Evolutionary conservation across 2,329 filamentous ascomycete species (phyloP), one percentile per base, ranked within the genome.

Genomic region (Phialocephala sp.): DNA sequence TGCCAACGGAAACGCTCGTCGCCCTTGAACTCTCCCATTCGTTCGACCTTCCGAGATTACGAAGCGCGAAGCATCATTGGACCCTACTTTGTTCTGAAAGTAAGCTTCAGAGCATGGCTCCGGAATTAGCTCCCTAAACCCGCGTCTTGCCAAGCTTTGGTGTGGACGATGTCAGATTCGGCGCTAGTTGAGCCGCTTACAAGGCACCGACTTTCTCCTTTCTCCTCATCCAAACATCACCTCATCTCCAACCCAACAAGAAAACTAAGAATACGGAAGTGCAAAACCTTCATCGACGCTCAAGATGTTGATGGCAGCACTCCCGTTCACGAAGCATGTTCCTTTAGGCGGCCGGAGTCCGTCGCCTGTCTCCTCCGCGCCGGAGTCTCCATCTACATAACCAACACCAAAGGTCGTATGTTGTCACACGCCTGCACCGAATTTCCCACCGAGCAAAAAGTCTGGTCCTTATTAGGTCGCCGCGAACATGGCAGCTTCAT

Each of bases 331-430:
- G 50, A 54, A 35, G 50, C 24, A 5, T 54, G 50, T 18, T 35
- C n/a, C 1, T 54, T 22, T 27, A 22, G 50, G 15, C 22, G 27
- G 5, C 50, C 24, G 2, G 50, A 54, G 4, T 54, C 24, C 4
- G 50, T 54, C 12, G 27, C 32, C 24, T 27, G 24, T n/a, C 50
- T 54, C 22, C 47, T 52, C 14, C 22, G 18, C 6, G 24, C 24
- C 11, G 66, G 68, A 35, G 66, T 66, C n/a, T 32, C 69, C 36
- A 36, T 66, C 1, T 58, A 45, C 27, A 37, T 47, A n/a, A 57
- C 22, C 2, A 66, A 69, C 24, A 52, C 32, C 12, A 79, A 60
- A n/a, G 35, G 41, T 9, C 35, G 50, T 14, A 59, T 45, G 12
- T 22, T 56, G 35, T 43, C 62, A 47, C 62, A 67, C 57, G 41